Evolutionary conservation across 164 flowering plant species (phyloP), one percentile per base, ranked within the genome.

Genomic region (Piper betle): DNA sequence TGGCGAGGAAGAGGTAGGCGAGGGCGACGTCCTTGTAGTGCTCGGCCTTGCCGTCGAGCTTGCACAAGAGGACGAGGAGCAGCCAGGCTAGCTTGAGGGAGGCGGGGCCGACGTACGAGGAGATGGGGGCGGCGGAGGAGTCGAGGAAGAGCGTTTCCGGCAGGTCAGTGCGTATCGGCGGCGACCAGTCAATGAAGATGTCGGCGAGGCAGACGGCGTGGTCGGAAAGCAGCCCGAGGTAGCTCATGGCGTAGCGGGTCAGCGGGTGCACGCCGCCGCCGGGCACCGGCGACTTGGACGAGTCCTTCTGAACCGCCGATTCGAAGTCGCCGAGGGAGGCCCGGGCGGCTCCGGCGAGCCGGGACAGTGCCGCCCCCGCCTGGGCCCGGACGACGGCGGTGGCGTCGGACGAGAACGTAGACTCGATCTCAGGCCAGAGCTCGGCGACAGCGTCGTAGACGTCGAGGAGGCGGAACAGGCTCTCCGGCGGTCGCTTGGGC

Each of bases 201-300:
- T 87, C 85, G 19, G 62, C 40, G 8, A 87, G 74, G 10, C 73
- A 58, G 53, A 53, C 69, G 53, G 68, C 64, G 81, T 84, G 78
- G 39, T 82, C 85, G 15, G 81, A 71, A 40, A 87, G 79, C 60
- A 69, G 57, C n/a, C 75, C 50, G 37, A 84, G 67, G 68, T 70
- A 79, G 48, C 79, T 73, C 88, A 83, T 87, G 7, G 70, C 69
- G 67, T 75, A 55, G 17, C 66, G 40, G 1, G 88, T 87, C 2
- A 84, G 70, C 4, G 81, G 73, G 64, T 87, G 85, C 15, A 83
- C 37, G 33, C 85, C 86, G 19, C 83, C 90, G 17, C 79, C 84
- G 0, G 74, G 64, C 0, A 69, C 65, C 4, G 67, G 58, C 0
- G 71, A 18, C 62, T 79, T 82, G 2, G 85, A 73, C 15, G 75